Conservation (phyloP, 2,329 filamentous ascomycete genomes). For the Byssoonygena ceratinophila region DNA sequence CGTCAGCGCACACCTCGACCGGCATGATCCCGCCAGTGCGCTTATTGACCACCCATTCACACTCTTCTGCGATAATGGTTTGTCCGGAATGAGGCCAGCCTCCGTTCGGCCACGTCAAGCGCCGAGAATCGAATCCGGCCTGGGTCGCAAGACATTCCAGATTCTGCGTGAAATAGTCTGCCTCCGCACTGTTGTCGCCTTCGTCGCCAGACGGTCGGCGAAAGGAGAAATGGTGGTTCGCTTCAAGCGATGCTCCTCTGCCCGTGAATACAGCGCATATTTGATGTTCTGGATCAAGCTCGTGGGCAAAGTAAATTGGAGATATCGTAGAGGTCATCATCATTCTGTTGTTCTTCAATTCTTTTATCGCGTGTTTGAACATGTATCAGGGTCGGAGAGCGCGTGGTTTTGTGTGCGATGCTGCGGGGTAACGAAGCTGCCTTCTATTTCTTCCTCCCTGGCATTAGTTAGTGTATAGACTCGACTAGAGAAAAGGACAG, state of each 20-base stretch:
- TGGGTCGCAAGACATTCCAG: conserved; percentile 4
- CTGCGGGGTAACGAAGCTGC: not conserved
- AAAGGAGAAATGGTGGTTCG: conserved; percentile 10
- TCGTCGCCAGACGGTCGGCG: not conserved
- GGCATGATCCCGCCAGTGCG: conserved; percentile 9
- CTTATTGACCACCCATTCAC: conserved; percentile 3
- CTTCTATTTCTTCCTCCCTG: not conserved
- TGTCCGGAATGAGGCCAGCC: conserved; percentile 12
- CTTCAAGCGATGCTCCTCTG: conserved; percentile 5
- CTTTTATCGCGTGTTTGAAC: not conserved
- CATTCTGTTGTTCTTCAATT: not conserved
- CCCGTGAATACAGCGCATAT: conserved; percentile 10
- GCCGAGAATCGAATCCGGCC: not conserved
- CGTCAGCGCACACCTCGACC: not conserved
- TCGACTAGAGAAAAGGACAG: not conserved
- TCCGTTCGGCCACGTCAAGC: conserved; percentile 12
- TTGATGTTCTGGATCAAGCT: not conserved
- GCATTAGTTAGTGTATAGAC: not conserved
- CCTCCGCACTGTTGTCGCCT: not conserved
- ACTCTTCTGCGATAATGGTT: conserved; percentile 6
- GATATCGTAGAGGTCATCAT: conserved; percentile 4
- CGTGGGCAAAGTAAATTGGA: conserved; percentile 2
- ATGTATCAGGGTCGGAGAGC: not conserved
- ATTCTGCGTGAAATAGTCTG: conserved; percentile 4
- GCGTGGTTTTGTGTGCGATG: not conserved